Base-by-base conservation (phyloP, 1,284 basidiomycete genomes). In the Veloporphyrellus conicus region DNA sequence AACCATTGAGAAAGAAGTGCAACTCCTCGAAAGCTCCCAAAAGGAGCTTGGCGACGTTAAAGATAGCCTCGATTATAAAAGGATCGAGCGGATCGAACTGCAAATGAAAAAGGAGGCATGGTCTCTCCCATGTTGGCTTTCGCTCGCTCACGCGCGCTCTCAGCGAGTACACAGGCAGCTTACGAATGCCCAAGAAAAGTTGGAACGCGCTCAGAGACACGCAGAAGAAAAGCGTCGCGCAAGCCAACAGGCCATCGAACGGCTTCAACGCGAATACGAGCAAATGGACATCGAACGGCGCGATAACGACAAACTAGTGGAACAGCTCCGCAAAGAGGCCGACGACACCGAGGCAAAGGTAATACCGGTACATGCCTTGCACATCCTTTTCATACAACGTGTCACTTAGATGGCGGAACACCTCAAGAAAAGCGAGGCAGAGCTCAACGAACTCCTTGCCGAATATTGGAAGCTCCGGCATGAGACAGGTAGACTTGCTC, bases 401-500 rank as follows among this genome's bases (percentile, higher is more conserved):
- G 28, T 18, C 18, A 28, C 34, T 25, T 58, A 91, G 83, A 90
- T 88, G 77, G 70, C 76, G 6, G 84, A 84, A 38, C 87, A 89
- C 59, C 66, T 89, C 45, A 79, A 77, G 59, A 74, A 74, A 50
- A 87, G 83, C 56, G 87, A 91, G 63, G 67, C 66, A 4, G 87
- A 91, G 63, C 69, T 93, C 19, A 83, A 82, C 57, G 83, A 84
- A 46, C 71, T 93, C n/a, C 69, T 92, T 35, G 69, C 78, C 15
- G 87, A 89, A 60, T 92, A 92, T 61, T 90, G 85, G 84, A 80
- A 77, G 47, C 71, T 92, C 51, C 74, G 89, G 43, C 82, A 87
- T 59, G 81, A 84, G 61, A 84, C 87, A 53, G 87, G 90, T 88
- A 62, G 6, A 22, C 29, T 20, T 22, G 28, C 20, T 43, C 34